These are phyloP conservation scores for Lentinus polychrous DNA, from an alignment of 1,284 basidiomycete genomes.

Conservation along the genomic window DNA sequence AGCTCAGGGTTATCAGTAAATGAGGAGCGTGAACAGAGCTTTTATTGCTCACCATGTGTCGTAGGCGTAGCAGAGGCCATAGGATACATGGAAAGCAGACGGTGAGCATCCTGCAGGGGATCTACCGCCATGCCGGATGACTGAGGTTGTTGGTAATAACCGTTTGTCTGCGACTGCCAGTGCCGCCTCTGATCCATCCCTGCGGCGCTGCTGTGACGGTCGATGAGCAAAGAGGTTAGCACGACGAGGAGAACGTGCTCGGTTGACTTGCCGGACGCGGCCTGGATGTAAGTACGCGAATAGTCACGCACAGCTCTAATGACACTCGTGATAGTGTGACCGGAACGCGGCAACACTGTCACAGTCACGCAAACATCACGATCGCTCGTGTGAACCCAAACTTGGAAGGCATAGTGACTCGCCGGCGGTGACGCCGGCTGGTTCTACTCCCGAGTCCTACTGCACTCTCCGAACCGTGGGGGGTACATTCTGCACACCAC, in stretches of 20 bases:
- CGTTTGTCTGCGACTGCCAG: not conserved
- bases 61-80: constrained; percentile 64
- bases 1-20: constrained; percentile 6
- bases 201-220: not conserved
- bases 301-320: not conserved
- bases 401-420: no score
- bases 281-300: not conserved
- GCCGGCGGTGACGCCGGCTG: no score
- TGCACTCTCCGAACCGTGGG: no score
- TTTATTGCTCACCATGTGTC: constrained; percentile 45
- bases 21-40: not conserved
- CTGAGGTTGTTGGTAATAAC: not conserved
- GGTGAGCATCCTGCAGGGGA: constrained; percentile 55
- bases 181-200: no score
- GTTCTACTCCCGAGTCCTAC: no score
- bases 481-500: no score
- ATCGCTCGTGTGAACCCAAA: no score
- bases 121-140: constrained; percentile 18
- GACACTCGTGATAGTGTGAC: not conserved
- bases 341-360: not conserved
- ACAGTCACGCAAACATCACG: not conserved
- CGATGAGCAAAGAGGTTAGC: not conserved
- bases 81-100: constrained; percentile 57
- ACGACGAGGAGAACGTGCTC: not conserved
- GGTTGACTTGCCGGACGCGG: no score